Evolutionary conservation across 2,329 filamentous ascomycete genomes (phyloP), one percentile per base, ranked within the genome.

Genomic region (Scedosporium dehoogii): DNA sequence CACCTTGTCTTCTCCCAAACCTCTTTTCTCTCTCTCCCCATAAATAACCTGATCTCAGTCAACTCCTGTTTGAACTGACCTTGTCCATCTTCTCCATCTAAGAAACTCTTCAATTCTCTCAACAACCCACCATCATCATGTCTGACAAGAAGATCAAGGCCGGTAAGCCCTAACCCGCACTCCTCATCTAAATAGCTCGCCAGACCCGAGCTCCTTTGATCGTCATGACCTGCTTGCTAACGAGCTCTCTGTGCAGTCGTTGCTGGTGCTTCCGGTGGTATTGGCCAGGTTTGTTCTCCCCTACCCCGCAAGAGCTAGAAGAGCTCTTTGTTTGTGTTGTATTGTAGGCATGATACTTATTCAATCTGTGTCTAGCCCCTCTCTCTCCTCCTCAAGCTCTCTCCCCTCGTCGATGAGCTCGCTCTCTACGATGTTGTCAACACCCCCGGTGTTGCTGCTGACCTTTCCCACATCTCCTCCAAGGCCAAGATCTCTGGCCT

Each of bases 351-450:
- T 14, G 7, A 33, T 51, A 14, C 60, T 62, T 27, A 62, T 53
- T 46, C 29, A 18, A 18, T 57, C 33, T 12, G 9, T 73, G 42
- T 48, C 61, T 62, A 97, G 92, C 94, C 94, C 69, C 85, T 99
- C 72, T 99, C 94, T 68, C 90, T 99, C 69, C 89, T 99, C 71
- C 85, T 97, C 75, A 99, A 99, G 86, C 86, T 89, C 69, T 90
- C 83, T 73, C 89, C 92, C 67, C 86, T 91, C 73, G 83, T 99
- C 72, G 89, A 93, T 72, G 91, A 97, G 81, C 90, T 99, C 71
- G 84, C 92, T 65, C 90, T 99, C 71, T 99, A 97, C 83, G 94
- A 99, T 96, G 92, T 99, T 69, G 93, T 97, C 78, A 97, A 97
- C 85, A 96, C 92, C 59, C 92, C 92, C 70, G 94, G 94, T 78